Conservation (phyloP, 2,329 filamentous ascomycete species). For the Fusarium abutilonis region DNA sequence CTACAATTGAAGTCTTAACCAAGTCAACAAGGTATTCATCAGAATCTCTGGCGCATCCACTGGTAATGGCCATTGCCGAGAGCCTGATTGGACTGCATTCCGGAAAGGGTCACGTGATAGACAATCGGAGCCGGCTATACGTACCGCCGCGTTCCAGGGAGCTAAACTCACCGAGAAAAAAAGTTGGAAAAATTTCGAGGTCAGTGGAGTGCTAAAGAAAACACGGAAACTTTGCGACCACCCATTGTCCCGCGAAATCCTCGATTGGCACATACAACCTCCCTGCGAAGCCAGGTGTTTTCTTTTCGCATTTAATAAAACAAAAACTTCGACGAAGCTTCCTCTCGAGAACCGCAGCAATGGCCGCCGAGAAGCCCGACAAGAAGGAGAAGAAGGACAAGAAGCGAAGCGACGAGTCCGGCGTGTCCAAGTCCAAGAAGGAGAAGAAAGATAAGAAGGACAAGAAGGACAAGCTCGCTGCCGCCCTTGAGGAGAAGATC, state of each 20-base stretch:
- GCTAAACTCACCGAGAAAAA: constrained; percentile 47
- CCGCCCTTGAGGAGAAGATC: constrained; percentile 72
- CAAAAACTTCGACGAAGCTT: constrained; percentile 23
- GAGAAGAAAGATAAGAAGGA: constrained; percentile 74
- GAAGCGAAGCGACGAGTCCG: constrained; percentile 65
- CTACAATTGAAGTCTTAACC: constrained; percentile 5
- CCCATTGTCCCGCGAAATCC: constrained; percentile 29
- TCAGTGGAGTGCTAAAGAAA: constrained; percentile 43
- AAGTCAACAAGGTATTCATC: constrained; percentile 3
- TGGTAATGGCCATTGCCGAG: constrained; percentile 40
- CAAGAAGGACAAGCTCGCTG: constrained; percentile 78
- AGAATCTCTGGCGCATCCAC: constrained; percentile 11
- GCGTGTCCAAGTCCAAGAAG: constrained; percentile 65
- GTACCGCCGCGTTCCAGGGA: constrained; percentile 44
- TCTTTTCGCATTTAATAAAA: constrained; percentile 3
- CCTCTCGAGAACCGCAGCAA: constrained; percentile 45
- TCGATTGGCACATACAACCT: constrained; percentile 38
- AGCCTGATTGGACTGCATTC: constrained; percentile 35
- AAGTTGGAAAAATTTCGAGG: constrained; percentile 49
- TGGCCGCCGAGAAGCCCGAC: constrained; percentile 60
- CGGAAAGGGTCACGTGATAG: constrained; percentile 23
- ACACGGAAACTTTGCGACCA: constrained; percentile 43
- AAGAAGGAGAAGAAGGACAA: constrained; percentile 69
- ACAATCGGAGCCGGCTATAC: constrained; percentile 47
- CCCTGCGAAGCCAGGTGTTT: constrained; percentile 16